Conservation (phyloP, 2,329 filamentous ascomycete genomes). For the Nemania sp. region DNA sequence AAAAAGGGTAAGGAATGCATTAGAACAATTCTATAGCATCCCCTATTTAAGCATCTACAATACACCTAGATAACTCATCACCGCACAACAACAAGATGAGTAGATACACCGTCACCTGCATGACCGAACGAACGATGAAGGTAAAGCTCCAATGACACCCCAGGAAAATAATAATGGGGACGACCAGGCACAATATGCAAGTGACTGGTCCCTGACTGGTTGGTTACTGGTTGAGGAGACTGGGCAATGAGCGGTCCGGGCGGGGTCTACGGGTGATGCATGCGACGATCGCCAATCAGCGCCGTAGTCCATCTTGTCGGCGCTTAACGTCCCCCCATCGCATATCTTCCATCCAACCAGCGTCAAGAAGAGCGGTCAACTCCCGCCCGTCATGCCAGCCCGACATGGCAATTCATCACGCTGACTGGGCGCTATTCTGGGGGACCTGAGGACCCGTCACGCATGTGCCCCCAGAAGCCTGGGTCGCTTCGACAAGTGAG, state of each 20-base stretch:
- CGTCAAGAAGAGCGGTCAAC: slow-evolving; percentile 40
- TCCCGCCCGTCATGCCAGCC: slow-evolving; percentile 39
- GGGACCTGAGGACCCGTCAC: slow-evolving; percentile 53
- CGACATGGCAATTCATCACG: slow-evolving; percentile 45
- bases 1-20: slow-evolving; percentile 14
- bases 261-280: slow-evolving; percentile 45
- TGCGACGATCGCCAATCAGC: slow-evolving; percentile 47
- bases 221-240: slow-evolving; percentile 22
- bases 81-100: not conserved
- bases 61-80: not conserved
- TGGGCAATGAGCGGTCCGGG: slow-evolving; percentile 35
- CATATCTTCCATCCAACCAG: slow-evolving; percentile 50
- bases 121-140: not conserved
- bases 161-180: slow-evolving; percentile 20
- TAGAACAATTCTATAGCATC: slow-evolving; percentile 26
- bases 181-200: slow-evolving; percentile 19
- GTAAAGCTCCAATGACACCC: not conserved
- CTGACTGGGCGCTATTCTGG: slow-evolving; percentile 55
- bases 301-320: slow-evolving; percentile 42
- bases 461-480: slow-evolving; percentile 52
- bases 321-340: slow-evolving; percentile 50
- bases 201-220: no score
- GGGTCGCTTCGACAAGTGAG: slow-evolving; percentile 56
- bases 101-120: slow-evolving; percentile 21
- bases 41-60: not conserved